phyloP scores from a whole-genome alignment of 345 rosid species.

The Corchorus capsularis region DNA sequence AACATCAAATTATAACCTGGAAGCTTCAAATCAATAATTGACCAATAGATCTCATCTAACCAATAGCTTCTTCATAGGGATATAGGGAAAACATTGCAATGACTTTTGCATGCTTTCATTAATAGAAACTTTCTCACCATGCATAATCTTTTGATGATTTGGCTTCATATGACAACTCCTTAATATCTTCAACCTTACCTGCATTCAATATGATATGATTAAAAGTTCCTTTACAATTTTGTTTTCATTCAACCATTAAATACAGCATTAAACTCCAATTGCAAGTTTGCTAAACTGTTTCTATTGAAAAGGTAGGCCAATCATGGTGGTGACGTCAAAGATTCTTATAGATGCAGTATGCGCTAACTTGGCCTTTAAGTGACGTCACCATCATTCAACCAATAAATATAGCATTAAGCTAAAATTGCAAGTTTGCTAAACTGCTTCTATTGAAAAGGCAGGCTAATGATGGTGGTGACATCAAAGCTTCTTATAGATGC shows the following conservation, averaged over 20 bases:
- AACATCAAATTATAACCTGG: neutral
- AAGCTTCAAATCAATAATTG: neutral
- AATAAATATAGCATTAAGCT: conserved; percentile 5
- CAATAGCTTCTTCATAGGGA: neutral
- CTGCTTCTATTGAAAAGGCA: neutral
- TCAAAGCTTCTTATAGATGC: neutral
- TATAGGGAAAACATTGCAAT: neutral
- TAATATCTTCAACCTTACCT: conserved; percentile 47
- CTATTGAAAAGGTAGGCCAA: neutral
- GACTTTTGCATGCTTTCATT: neutral
- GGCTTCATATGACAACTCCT: conserved; percentile 79
- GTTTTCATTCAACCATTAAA: conserved; percentile 13
- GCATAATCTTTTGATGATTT: conserved; percentile 69
- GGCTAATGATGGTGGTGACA: neutral
- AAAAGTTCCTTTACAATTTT: conserved; percentile 16
- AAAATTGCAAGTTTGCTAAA: conserved; percentile 5
- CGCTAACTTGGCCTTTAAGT: neutral
- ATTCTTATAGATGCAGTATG: neutral
- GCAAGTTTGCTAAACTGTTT: neutral
- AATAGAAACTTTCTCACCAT: conserved; percentile 51
- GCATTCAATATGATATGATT: conserved; percentile 14
- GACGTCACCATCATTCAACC: neutral
- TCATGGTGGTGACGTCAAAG: neutral
- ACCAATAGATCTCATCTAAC: neutral
- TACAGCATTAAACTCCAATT: neutral